Evolutionary conservation across 805 yeast genomes (phyloP).

Genomic region (Ogataea kodamae): DNA sequence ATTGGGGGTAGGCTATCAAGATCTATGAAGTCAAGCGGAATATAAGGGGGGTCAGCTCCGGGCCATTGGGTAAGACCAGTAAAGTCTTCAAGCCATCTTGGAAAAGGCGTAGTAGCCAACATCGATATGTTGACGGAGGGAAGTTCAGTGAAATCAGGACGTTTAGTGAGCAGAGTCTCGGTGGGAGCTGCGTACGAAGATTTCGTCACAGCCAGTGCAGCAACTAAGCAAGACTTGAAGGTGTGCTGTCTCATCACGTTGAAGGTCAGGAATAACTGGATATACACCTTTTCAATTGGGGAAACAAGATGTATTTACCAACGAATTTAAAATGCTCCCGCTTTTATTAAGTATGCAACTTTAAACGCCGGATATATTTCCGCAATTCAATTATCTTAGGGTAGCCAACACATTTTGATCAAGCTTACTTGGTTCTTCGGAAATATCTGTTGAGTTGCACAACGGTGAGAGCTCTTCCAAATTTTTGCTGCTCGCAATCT

Average conservation of each 20-base stretch:
- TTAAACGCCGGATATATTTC: no score
- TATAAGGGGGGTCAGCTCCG: constrained; percentile 80
- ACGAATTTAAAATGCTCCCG: no score
- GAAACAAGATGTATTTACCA: no score
- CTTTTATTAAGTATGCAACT: no score
- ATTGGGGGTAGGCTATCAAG: constrained; percentile 48
- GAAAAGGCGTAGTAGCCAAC: constrained; percentile 43
- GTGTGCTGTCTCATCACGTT: no score
- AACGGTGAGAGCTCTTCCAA: constrained; percentile 21
- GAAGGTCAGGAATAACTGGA: no score
- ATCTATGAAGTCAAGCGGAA: constrained; percentile 71
- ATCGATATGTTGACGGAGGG: constrained; percentile 25
- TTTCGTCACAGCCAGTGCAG: no score
- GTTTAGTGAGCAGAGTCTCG: no score
- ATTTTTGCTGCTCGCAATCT: constrained; percentile 10
- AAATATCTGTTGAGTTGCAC: constrained; percentile 9
- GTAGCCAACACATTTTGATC: constrained; percentile 5
- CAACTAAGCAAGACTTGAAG: no score
- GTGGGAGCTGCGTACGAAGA: no score
- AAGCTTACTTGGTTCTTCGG: constrained; percentile 1
- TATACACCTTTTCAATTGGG: no score
- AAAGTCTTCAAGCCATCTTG: constrained; percentile 71
- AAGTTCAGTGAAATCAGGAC: constrained; percentile 13
- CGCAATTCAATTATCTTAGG: constrained; percentile 5
- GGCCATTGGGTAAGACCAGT: constrained; percentile 85